Evolutionary conservation across 2,329 filamentous ascomycete genomes (phyloP).

Genomic region (Aurifilum marmelostoma): DNA sequence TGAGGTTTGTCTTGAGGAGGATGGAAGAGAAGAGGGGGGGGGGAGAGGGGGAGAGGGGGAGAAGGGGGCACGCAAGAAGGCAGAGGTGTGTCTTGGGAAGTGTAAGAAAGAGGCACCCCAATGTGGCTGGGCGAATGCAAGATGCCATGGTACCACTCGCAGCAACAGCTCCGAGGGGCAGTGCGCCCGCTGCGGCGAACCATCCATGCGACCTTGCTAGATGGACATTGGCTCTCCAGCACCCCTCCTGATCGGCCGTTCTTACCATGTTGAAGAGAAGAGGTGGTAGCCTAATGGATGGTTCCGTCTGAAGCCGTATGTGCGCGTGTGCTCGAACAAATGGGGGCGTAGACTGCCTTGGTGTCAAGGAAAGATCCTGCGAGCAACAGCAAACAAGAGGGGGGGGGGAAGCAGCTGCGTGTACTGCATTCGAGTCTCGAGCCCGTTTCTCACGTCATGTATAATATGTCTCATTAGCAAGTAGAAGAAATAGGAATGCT

Average conservation of each 20-base stretch:
- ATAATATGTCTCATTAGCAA: slow-evolving; percentile 18
- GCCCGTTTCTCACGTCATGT: background rate
- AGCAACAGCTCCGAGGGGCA: background rate
- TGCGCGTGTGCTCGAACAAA: background rate
- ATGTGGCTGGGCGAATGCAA: background rate
- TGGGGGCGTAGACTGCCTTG: background rate
- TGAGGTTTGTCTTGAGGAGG: background rate
- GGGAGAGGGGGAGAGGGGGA: background rate
- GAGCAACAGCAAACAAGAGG: background rate
- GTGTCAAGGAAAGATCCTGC: background rate
- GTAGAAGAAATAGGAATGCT: slow-evolving; percentile 6
- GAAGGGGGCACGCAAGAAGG: background rate
- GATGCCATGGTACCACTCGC: background rate
- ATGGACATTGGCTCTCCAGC: too few relatives aligned
- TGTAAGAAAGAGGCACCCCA: background rate
- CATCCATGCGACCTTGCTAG: background rate
- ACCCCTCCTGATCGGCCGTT: too few relatives aligned
- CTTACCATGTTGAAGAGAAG: too few relatives aligned
- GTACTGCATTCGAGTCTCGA: background rate
- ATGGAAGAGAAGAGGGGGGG: background rate
- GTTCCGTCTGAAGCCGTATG: background rate
- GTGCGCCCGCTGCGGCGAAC: background rate
- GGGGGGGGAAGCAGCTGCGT: background rate
- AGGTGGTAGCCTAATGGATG: too few relatives aligned
- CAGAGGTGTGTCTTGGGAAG: background rate